Evolutionary conservation across 1,284 basidiomycete genomes (phyloP).

Genomic region (Agroathelia rolfsii): DNA sequence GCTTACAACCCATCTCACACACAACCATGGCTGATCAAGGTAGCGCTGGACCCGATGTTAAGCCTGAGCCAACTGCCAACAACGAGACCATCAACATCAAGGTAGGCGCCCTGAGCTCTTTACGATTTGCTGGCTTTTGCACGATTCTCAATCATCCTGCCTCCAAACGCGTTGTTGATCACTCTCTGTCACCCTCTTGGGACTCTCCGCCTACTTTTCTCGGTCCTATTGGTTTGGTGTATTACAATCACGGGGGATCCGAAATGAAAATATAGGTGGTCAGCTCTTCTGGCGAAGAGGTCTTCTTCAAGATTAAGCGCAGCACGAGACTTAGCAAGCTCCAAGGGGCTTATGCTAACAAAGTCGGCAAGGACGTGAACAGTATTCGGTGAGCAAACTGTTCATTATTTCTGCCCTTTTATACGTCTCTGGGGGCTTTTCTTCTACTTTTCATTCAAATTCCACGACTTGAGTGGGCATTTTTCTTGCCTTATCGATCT

Average conservation of each 20-base stretch:
- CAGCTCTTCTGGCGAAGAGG: conserved; percentile 75
- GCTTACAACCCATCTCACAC: conserved; percentile 1
- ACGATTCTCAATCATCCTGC: not conserved
- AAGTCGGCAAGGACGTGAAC: conserved; percentile 83
- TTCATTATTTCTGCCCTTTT: conserved; percentile 11
- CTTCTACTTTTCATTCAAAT: not conserved
- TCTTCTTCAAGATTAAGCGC: conserved; percentile 98
- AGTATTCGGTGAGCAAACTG: conserved; percentile 86
- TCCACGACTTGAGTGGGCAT: not conserved
- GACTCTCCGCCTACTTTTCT: conserved; percentile 7
- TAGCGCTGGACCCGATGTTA: conserved; percentile 40
- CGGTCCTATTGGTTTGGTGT: not conserved
- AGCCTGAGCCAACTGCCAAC: conserved; percentile 48
- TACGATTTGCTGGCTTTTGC: too few relatives aligned
- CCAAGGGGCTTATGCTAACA: conserved; percentile 85
- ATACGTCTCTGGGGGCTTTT: not conserved
- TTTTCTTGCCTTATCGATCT: conserved; percentile 1
- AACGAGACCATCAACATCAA: conserved; percentile 79
- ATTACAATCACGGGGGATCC: not conserved
- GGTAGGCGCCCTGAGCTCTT: conserved; percentile 30
- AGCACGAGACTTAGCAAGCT: conserved; percentile 91
- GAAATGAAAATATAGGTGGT: conserved; percentile 43
- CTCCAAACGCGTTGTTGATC: not conserved
- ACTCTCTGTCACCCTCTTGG: conserved; percentile 3
- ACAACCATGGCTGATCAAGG: conserved; percentile 56